Percentiles rank a stretch among this genome's conserved stretches.
Conservation (phyloP, 805 yeast species). For the Wickerhamomyces tratensis region DNA sequence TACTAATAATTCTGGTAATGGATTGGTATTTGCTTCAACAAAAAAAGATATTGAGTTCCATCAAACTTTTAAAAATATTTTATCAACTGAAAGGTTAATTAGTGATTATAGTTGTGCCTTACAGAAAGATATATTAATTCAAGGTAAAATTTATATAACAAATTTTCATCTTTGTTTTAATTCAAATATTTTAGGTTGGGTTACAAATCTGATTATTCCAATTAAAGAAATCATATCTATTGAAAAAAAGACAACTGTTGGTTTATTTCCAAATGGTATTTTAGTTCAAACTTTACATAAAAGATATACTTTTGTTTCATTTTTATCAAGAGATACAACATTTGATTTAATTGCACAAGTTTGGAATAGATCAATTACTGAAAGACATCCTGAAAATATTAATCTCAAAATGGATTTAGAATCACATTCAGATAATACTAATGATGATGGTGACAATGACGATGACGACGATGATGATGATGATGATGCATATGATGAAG, state of each 20-base stretch:
- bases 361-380: slow-evolving; percentile 41
- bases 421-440: slow-evolving; percentile 18
- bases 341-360: slow-evolving; percentile 43
- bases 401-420: slow-evolving; percentile 6
- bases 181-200: slow-evolving; percentile 60
- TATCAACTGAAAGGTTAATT: slow-evolving; percentile 40
- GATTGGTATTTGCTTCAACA: slow-evolving; percentile 28
- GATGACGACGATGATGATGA: slow-evolving; percentile 16
- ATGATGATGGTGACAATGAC: slow-evolving; percentile 17
- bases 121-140: slow-evolving; percentile 55
- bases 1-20: background rate
- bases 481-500: slow-evolving; percentile 4
- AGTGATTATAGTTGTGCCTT: slow-evolving; percentile 59
- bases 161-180: slow-evolving; percentile 50
- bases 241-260: slow-evolving; percentile 57
- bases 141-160: slow-evolving; percentile 54
- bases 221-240: slow-evolving; percentile 53
- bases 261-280: slow-evolving; percentile 62
- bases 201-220: slow-evolving; percentile 48
- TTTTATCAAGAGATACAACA: slow-evolving; percentile 47
- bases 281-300: slow-evolving; percentile 53
- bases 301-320: slow-evolving; percentile 55
- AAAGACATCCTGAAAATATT: slow-evolving; percentile 11
- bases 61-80: slow-evolving; percentile 40
- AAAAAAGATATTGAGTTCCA: slow-evolving; percentile 55